phyloP scores from a whole-genome alignment of 768 basidiomycete species.

The Amanita rimosa region DNA sequence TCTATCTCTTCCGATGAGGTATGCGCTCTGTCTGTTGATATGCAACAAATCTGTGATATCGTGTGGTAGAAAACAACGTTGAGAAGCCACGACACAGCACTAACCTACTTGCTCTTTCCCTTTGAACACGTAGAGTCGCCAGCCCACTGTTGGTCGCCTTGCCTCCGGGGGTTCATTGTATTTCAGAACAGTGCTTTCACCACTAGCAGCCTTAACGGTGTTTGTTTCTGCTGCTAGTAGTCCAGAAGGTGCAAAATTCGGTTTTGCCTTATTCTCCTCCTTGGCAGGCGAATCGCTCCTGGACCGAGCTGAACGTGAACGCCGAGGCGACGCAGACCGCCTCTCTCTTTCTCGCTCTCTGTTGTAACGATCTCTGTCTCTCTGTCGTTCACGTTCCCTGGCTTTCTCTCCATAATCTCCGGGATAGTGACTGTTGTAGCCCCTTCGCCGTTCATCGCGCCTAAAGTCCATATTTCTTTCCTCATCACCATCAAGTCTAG shows the following conservation, averaged over 20 bases:
- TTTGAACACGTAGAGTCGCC: constrained; percentile 98
- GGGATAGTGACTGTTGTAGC: neutral
- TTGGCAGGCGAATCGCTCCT: constrained; percentile 19
- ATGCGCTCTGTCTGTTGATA: constrained; percentile 89
- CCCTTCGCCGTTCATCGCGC: constrained; percentile 1
- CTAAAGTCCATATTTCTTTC: neutral
- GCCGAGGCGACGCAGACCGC: constrained; percentile 28
- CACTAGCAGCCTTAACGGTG: constrained; percentile 65
- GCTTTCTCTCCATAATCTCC: constrained; percentile 8
- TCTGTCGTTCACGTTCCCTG: constrained; percentile 10
- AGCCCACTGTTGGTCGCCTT: constrained; percentile 77
- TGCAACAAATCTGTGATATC: constrained; percentile 69
- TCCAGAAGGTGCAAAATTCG: constrained; percentile 84
- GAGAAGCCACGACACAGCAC: constrained; percentile 16
- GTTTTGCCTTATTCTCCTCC: constrained; percentile 63
- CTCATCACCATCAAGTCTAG: neutral
- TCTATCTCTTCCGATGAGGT: constrained; percentile 85
- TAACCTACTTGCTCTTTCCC: constrained; percentile 84
- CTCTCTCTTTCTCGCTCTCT: constrained; percentile 22
- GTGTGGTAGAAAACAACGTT: neutral
- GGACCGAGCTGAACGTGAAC: constrained; percentile 27
- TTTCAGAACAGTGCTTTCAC: constrained; percentile 78
- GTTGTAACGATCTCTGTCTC: constrained; percentile 9
- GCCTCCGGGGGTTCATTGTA: constrained; percentile 99
- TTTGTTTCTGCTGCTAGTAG: constrained; percentile 95